Evolutionary conservation across 805 yeast species (phyloP).

Genomic region (Candida hispaniensis): DNA sequence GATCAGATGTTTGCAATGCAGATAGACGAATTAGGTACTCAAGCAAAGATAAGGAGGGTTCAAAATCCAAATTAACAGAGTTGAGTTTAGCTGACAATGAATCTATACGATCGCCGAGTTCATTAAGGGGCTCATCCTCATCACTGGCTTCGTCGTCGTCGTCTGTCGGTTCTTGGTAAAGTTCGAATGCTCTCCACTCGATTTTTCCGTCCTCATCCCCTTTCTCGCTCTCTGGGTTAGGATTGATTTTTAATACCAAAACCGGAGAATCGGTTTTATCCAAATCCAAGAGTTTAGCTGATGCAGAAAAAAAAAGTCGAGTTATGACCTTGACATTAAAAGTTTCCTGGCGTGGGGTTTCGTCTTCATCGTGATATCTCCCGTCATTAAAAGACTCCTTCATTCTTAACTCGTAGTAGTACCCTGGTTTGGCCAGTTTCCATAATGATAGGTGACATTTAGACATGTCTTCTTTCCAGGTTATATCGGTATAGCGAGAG

Average conservation of each 20-base stretch:
- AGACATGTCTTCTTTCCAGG: constrained; percentile 68
- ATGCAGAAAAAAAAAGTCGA: constrained; percentile 55
- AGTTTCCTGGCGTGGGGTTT: constrained; percentile 29
- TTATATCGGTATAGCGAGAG: constrained; percentile 42
- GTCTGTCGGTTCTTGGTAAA: constrained; percentile 48
- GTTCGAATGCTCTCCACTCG: constrained; percentile 16
- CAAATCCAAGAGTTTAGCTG: constrained; percentile 52
- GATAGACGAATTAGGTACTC: constrained; percentile 54
- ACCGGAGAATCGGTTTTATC: constrained; percentile 59
- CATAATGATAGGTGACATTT: constrained; percentile 39
- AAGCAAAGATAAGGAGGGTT: constrained; percentile 41
- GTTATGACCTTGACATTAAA: constrained; percentile 36
- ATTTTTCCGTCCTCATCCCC: constrained; percentile 17
- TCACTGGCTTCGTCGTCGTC: constrained; percentile 28
- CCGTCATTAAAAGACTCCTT: constrained; percentile 57
- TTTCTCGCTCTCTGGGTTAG: constrained; percentile 18
- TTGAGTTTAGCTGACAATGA: background rate
- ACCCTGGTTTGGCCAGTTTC: constrained; percentile 27
- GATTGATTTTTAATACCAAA: constrained; percentile 44
- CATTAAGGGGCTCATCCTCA: constrained; percentile 16
- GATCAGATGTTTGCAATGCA: constrained; percentile 52
- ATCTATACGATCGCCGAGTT: constrained; percentile 17
- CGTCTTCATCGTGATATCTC: constrained; percentile 54
- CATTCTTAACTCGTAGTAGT: constrained; percentile 38
- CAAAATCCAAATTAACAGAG: constrained; percentile 15